Evolutionary conservation across 2,329 filamentous ascomycete species (phyloP).

Genomic region (Colletotrichum eremochloae): DNA sequence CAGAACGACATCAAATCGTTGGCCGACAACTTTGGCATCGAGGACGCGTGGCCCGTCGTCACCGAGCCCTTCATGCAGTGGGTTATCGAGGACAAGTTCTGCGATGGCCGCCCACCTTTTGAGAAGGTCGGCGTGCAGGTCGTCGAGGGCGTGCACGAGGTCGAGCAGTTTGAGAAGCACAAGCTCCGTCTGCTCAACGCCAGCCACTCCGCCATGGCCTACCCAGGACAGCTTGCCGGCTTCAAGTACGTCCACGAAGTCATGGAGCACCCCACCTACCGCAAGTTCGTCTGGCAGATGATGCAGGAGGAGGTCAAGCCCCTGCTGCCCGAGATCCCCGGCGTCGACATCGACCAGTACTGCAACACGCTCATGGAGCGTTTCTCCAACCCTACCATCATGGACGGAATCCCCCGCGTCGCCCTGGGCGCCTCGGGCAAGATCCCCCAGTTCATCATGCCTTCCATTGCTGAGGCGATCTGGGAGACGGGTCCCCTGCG

Average conservation of each 20-base stretch:
- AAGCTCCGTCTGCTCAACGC: constrained; percentile 68
- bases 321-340: constrained; percentile 62
- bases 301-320: constrained; percentile 69
- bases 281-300: constrained; percentile 65
- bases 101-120: constrained; percentile 63
- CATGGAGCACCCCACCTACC: constrained; percentile 62
- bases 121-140: constrained; percentile 67
- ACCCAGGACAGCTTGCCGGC: constrained; percentile 64
- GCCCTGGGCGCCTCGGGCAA: constrained; percentile 67
- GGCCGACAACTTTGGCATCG: constrained; percentile 59
- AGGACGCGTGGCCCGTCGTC: constrained; percentile 66
- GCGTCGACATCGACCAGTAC: constrained; percentile 65
- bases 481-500: constrained; percentile 60
- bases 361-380: constrained; percentile 66
- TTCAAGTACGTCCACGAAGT: constrained; percentile 69
- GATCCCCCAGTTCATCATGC: constrained; percentile 66
- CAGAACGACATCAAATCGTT: constrained; percentile 59
- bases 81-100: constrained; percentile 67
- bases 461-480: constrained; percentile 61
- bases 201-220: constrained; percentile 65
- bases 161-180: constrained; percentile 69
- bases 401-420: constrained; percentile 66
- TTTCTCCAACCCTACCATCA: constrained; percentile 69
- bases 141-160: constrained; percentile 63
- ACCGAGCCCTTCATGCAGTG: constrained; percentile 69